A percentile compares a stretch with the other conserved stretches of the same genome.
Evolutionary conservation across 371 early-diverging fungal genomes (phyloP).

Genomic region (Syncephalis plumigaleata): DNA sequence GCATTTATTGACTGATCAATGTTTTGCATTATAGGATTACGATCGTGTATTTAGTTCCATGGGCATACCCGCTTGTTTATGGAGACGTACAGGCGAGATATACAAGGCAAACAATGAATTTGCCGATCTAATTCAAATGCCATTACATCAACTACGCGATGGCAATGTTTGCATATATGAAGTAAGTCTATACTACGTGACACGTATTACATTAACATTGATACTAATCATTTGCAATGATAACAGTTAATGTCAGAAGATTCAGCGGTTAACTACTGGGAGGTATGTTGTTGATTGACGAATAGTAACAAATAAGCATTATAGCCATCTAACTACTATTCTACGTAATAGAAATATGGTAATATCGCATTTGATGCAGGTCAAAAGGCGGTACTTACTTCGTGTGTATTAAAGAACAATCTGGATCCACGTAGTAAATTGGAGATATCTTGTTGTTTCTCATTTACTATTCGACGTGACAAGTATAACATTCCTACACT

Average conservation of each 20-base stretch:
- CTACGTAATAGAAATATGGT: constrained; percentile 54
- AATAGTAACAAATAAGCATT: constrained; percentile 5
- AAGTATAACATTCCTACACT: constrained; percentile 69
- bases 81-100: constrained; percentile 91
- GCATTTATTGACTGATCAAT: no score
- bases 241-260: constrained; percentile 67
- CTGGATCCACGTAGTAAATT: constrained; percentile 29
- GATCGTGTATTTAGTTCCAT: constrained; percentile 85
- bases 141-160: constrained; percentile 52
- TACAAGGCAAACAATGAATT: constrained; percentile 89
- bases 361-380: constrained; percentile 88
- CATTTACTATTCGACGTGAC: constrained; percentile 83
- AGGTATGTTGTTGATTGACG: no score
- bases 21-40: no score
- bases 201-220: no score
- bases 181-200: no score
- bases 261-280: constrained; percentile 79
- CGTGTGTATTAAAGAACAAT: constrained; percentile 44
- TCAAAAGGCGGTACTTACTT: constrained; percentile 87
- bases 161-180: constrained; percentile 68
- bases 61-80: constrained; percentile 85
- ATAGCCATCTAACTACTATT: background rate
- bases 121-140: constrained; percentile 67
- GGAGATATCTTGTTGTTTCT: constrained; percentile 67
- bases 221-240: no score